These are phyloP conservation scores for Backusella tarrabulga DNA, from an alignment of 192 early-diverging fungal species.

Conservation along the genomic window DNA sequence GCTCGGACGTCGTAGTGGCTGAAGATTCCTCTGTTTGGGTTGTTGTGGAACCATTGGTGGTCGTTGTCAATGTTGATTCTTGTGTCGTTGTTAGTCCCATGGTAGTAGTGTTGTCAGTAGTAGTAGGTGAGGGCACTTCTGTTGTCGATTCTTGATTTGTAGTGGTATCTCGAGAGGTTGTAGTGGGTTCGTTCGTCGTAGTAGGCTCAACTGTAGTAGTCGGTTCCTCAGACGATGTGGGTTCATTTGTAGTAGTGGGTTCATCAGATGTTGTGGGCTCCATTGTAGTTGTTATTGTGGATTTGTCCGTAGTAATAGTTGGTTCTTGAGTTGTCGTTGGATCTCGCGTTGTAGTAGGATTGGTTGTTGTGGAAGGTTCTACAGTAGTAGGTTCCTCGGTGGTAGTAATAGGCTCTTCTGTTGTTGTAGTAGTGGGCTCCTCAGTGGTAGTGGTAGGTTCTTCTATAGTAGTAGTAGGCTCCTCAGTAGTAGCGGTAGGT, in stretches of 20 bases:
- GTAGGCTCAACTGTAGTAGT: not conserved
- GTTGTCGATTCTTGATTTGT: not conserved
- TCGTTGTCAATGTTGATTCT: not conserved
- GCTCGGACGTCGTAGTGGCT: conserved; percentile 2
- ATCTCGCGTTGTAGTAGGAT: not conserved
- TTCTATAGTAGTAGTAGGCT: not conserved
- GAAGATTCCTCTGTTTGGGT: not conserved
- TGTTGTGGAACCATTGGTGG: not conserved
- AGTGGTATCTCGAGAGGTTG: not conserved
- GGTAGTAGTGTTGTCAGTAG: not conserved
- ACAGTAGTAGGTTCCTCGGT: not conserved
- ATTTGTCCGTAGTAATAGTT: not conserved
- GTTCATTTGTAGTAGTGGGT: not conserved
- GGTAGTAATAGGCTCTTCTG: not conserved
- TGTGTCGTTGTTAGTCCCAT: not conserved
- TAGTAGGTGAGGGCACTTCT: too few species aligned
- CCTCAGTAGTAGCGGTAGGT: not conserved
- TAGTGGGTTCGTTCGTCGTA: not conserved
- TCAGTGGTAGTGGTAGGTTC: not conserved
- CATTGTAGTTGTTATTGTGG: not conserved
- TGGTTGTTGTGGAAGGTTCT: too few species aligned
- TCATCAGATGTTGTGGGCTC: not conserved
- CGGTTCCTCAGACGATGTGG: not conserved
- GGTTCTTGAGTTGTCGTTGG: not conserved
- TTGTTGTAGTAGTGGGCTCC: not conserved